phyloP scores from a whole-genome alignment of 768 basidiomycete species.

The Amylocystis lapponica region DNA sequence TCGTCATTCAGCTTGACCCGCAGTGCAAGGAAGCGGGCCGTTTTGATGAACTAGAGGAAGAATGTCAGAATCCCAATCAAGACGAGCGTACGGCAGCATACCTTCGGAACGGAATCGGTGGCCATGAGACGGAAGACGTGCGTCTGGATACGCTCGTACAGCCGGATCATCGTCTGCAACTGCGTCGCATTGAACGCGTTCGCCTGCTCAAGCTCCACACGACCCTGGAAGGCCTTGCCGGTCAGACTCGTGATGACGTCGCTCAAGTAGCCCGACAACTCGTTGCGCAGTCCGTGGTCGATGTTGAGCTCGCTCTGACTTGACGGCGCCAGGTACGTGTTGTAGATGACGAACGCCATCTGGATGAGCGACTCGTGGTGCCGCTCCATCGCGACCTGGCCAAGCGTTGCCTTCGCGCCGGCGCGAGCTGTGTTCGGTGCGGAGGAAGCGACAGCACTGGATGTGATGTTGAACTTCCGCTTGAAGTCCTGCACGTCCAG shows the following conservation, averaged over 20 bases:
- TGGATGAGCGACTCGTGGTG: constrained; percentile 95
- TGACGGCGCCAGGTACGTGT: constrained; percentile 92
- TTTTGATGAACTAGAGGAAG: constrained; percentile 74
- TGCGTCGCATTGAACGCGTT: constrained; percentile 90
- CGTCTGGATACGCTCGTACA: constrained; percentile 95
- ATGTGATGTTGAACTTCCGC: constrained; percentile 92
- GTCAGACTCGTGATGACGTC: constrained; percentile 78
- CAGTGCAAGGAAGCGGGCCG: constrained; percentile 72
- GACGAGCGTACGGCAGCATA: constrained; percentile 27
- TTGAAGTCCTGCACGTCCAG: constrained; percentile 97
- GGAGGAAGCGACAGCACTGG: constrained; percentile 69
- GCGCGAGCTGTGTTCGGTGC: constrained; percentile 29
- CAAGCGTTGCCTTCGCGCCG: constrained; percentile 47
- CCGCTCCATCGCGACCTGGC: constrained; percentile 89
- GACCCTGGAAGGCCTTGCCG: constrained; percentile 73
- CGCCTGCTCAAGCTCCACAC: constrained; percentile 77
- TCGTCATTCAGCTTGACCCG: constrained; percentile 76
- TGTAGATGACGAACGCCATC: constrained; percentile 90
- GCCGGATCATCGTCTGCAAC: constrained; percentile 83
- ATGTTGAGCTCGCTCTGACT: constrained; percentile 97
- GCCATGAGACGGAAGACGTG: constrained; percentile 98
- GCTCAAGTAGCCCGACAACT: constrained; percentile 88
- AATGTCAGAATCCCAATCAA: constrained; percentile 7
- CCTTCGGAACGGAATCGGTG: constrained; percentile 98
- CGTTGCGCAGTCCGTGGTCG: constrained; percentile 92